phyloP scores from a whole-genome alignment of 225 moss, liverwort and hornwort genomes.

The Bryum argenteum region DNA sequence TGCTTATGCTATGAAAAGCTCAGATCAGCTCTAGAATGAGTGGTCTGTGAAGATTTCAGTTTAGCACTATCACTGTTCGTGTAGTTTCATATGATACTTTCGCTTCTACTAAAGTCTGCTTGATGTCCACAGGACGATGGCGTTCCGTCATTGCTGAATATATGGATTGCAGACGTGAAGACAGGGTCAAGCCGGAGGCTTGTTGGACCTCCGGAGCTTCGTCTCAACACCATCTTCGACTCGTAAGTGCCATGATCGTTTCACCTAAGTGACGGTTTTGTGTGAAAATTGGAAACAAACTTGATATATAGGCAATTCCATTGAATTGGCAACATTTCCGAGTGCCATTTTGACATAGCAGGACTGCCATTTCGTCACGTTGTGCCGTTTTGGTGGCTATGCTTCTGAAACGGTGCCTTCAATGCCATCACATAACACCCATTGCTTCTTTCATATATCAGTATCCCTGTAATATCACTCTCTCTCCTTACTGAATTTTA shows the following conservation, averaged over 20 bases:
- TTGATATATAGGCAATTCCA: no score
- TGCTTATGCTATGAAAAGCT: conserved; percentile 5
- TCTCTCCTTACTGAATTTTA: no score
- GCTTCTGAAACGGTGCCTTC: no score
- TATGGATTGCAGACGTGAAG: conserved; percentile 57
- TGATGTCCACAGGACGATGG: conserved; percentile 43
- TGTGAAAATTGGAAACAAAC: no score
- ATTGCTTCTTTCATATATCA: no score
- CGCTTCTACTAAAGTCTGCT: conserved; percentile 14
- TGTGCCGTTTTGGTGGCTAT: no score
- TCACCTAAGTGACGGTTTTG: not conserved
- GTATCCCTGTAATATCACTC: no score
- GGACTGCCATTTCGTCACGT: no score
- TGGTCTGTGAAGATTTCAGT: not conserved
- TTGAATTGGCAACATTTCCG: not conserved
- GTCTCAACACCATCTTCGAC: conserved; percentile 54
- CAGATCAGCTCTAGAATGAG: not conserved
- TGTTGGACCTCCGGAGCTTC: conserved; percentile 41
- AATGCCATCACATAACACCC: no score
- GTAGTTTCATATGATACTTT: conserved; percentile 3
- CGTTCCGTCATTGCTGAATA: conserved; percentile 37
- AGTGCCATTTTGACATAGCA: no score
- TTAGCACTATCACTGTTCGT: not conserved
- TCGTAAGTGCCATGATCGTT: conserved; percentile 37
- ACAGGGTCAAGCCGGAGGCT: conserved; percentile 51